These are phyloP conservation scores for Pseudogymnoascus pannorum DNA, from an alignment of 2,329 filamentous ascomycete genomes.

Conservation along the genomic window DNA sequence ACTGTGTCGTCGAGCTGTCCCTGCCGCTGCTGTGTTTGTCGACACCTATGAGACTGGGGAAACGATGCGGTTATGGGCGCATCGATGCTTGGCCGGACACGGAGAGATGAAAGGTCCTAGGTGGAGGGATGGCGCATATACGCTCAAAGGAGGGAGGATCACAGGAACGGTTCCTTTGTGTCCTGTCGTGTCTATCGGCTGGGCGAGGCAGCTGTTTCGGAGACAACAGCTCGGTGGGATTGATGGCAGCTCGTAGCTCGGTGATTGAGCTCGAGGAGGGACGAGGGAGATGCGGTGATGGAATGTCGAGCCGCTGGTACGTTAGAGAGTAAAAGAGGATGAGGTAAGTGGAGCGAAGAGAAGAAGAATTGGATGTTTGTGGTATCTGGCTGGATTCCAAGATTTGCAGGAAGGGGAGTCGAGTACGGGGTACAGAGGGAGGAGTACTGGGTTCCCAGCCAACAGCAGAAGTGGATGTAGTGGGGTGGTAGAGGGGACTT, in stretches of 20 bases:
- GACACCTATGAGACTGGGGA: not conserved
- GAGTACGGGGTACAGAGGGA: not conserved
- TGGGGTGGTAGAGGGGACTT: not conserved
- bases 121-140: not conserved
- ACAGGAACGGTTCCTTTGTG: not conserved
- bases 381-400: slow-evolving; percentile 5
- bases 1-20: not conserved
- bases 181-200: not conserved
- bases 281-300: not conserved
- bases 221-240: not conserved
- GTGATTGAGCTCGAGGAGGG: not conserved
- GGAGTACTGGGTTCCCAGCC: not conserved
- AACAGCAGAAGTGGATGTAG: not conserved
- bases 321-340: not conserved
- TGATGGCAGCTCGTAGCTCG: not conserved
- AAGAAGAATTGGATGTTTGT: not conserved
- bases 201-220: not conserved
- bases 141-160: not conserved
- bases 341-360: not conserved
- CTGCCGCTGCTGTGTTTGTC: not conserved
- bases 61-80: not conserved
- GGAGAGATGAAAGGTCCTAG: not conserved
- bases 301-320: not conserved
- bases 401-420: not conserved
- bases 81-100: not conserved